Evolutionary conservation across 768 basidiomycete genomes (phyloP).

Genomic region (Rhizopogon sp.): DNA sequence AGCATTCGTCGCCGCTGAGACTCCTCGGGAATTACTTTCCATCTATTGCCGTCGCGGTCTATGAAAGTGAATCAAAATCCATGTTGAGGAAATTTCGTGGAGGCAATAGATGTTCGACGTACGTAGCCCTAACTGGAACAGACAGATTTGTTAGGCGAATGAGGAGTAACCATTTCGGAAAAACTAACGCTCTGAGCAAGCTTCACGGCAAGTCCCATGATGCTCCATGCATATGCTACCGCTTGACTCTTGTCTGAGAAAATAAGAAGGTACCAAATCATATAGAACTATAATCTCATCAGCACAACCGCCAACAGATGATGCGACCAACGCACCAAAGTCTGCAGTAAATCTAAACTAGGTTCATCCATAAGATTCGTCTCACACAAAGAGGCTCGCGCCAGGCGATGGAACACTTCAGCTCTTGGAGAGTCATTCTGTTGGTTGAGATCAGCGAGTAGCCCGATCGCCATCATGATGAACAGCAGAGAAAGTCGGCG

Average conservation of each 20-base stretch:
- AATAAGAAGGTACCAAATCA: slow-evolving; percentile 71
- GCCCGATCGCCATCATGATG: slow-evolving; percentile 71
- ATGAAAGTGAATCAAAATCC: slow-evolving; percentile 10
- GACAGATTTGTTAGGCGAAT: slow-evolving; percentile 4
- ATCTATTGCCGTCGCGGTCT: slow-evolving; percentile 66
- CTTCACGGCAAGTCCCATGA: slow-evolving; percentile 72
- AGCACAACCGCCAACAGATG: slow-evolving; percentile 21
- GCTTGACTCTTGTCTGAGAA: slow-evolving; percentile 74
- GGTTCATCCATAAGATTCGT: slow-evolving; percentile 73
- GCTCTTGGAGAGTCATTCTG: slow-evolving; percentile 52
- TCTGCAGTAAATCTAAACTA: slow-evolving; percentile 66
- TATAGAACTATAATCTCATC: slow-evolving; percentile 50
- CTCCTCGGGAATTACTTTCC: slow-evolving; percentile 68
- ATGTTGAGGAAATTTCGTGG: slow-evolving; percentile 5
- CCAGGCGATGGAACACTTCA: slow-evolving; percentile 63
- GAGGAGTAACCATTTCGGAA: slow-evolving; percentile 1
- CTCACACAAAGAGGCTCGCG: slow-evolving; percentile 64
- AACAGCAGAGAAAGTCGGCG: slow-evolving; percentile 62
- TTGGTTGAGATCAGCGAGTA: slow-evolving; percentile 57
- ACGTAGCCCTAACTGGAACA: slow-evolving; percentile 61
- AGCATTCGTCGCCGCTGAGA: slow-evolving; percentile 63
- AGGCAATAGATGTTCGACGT: slow-evolving; percentile 23
- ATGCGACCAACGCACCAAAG: slow-evolving; percentile 40
- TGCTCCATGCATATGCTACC: slow-evolving; percentile 68
- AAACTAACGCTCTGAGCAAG: slow-evolving; percentile 63